Evolutionary conservation across 2,329 filamentous ascomycete genomes (phyloP).

Genomic region (Blastomyces emzantsi): DNA sequence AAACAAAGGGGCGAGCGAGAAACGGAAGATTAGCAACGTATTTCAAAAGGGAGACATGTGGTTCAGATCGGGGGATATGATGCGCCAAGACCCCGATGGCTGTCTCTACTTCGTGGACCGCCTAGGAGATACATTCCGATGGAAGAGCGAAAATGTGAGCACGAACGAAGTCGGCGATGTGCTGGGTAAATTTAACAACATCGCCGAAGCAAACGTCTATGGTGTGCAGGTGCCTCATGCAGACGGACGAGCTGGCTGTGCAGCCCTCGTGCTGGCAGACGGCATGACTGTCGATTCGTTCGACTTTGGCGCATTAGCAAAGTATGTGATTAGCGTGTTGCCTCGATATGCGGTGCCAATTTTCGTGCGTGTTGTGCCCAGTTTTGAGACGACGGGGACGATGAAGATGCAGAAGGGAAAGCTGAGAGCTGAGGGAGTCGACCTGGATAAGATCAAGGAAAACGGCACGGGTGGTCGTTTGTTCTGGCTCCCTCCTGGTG

Average conservation of each 20-base stretch:
- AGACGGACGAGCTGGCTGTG: conserved; percentile 57
- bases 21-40: conserved; percentile 5
- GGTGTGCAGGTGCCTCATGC: conserved; percentile 52
- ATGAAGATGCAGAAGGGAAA: conserved; percentile 9
- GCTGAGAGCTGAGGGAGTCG: conserved; percentile 6
- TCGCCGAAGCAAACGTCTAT: conserved; percentile 60
- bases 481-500: conserved; percentile 40
- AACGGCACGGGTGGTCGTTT: conserved; percentile 20
- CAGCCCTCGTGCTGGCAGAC: conserved; percentile 37
- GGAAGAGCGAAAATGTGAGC: conserved; percentile 55
- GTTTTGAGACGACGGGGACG: conserved; percentile 6
- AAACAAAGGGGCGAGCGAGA: not conserved
- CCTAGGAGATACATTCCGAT: conserved; percentile 56
- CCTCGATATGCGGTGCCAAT: conserved; percentile 63
- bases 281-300: conserved; percentile 37
- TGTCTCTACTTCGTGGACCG: conserved; percentile 9
- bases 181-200: conserved; percentile 45
- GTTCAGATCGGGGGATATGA: conserved; percentile 9
- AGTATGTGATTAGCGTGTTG: conserved; percentile 49
- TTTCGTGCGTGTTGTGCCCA: conserved; percentile 53
- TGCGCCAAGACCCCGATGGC: conserved; percentile 5
- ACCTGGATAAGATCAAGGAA: conserved; percentile 6
- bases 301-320: conserved; percentile 48
- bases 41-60: conserved; percentile 8
- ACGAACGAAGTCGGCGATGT: conserved; percentile 54